Base-by-base conservation (phyloP, 257 asterid species). In the Capsicum rhomboideum region DNA sequence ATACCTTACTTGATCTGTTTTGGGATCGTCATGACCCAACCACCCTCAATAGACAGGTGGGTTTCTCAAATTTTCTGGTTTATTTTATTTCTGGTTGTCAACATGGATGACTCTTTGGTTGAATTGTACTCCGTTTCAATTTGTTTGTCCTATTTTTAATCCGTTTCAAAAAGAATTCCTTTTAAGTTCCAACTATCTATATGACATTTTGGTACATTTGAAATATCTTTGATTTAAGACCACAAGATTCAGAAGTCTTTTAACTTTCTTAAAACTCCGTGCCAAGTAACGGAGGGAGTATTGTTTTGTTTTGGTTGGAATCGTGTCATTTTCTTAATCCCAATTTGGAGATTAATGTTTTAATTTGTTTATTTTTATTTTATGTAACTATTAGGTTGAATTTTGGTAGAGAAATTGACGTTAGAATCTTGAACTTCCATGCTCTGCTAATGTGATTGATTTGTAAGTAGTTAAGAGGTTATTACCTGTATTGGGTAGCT, bases 11-110 rank as follows among this genome's bases (percentile, higher is more conserved):
- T 58, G 96, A 92, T 89, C 90, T 85, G 61, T 94, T 96, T 88
- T 96, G 98, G 99, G 91, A 92, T 54, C 91, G 96, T 44, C 99
- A 96, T 85, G 99, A 96, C 85, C 99, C 99, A 12, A 96, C 99
- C 4, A 96, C 98, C 54, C 98, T 77, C 84, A 92, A 94, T 90
- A 97, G 99, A 63, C 98, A 93, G 98, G 99, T 94, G 7, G 3
- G 26, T 85, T 31, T 52, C 82, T 40, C 8, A 61, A 44, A 5
- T 20, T 71, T 71, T 40, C 23, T 7, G 0, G 29, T 23, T 74
- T 74, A 6, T 44, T 17, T 31, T 8, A 14, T 18, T 68, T 83
- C 42, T 63, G 66, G 40, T 77, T n/a, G 17, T 53, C 28, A 20
- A 59, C 7, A 18, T 54, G 14, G 68, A 68, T 40, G 28, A 10